Conservation (phyloP, 83 land plant species). For the Larix sibirica region DNA sequence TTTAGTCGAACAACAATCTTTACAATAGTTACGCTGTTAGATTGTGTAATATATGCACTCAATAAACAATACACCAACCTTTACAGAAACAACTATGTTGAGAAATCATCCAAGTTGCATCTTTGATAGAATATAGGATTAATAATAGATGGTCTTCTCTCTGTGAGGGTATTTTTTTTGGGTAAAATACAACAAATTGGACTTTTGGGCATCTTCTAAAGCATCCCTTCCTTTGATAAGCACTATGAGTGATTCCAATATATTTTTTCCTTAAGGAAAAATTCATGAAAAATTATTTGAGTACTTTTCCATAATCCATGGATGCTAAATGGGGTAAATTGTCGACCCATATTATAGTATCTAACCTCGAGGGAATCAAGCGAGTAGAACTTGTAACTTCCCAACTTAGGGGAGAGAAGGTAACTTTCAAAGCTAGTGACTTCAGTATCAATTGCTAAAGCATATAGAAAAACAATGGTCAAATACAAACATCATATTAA, state of each 20-base stretch:
- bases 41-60: not conserved
- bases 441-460: too few species aligned
- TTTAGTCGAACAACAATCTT: too few species aligned
- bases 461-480: conserved; percentile 94
- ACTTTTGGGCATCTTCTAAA: conserved; percentile 85
- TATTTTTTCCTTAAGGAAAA: conserved; percentile 89
- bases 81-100: conserved; percentile 90
- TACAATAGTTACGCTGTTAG: not conserved
- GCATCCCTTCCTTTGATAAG: conserved; percentile 93
- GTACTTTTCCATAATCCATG: too few species aligned
- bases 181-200: conserved; percentile 81
- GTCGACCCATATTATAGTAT: too few species aligned
- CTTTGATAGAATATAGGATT: too few species aligned
- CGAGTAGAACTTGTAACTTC: too few species aligned
- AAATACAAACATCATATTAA: conserved; percentile 94
- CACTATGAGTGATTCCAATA: conserved; percentile 78
- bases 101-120: conserved; percentile 82
- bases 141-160: conserved; percentile 81
- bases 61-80: conserved; percentile 47
- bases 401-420: too few species aligned
- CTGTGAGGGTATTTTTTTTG: conserved; percentile 96
- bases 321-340: too few species aligned
- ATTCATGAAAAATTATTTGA: too few species aligned
- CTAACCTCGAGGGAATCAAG: too few species aligned
- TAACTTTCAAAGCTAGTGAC: too few species aligned